phyloP scores from a whole-genome alignment of 2,329 filamentous ascomycete species.

The Colletotrichum gloeosporioides region DNA sequence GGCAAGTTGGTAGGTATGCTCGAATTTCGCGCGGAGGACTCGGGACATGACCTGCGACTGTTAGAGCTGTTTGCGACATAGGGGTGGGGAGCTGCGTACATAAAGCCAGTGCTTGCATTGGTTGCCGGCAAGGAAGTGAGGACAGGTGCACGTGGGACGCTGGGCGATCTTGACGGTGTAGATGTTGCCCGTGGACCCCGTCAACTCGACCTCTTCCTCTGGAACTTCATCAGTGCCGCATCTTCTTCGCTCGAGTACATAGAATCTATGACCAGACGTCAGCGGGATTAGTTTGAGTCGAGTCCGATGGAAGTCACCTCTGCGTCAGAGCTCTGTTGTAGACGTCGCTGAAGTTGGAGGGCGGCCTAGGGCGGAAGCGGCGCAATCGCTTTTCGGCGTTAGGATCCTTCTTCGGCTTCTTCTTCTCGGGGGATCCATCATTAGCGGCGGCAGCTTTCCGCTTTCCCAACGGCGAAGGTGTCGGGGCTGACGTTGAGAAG shows the following conservation, averaged over 20 bases:
- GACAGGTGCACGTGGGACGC: constrained; percentile 61
- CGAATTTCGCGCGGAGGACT: constrained; percentile 61
- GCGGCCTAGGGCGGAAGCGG: constrained; percentile 36
- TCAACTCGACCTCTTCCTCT: constrained; percentile 61
- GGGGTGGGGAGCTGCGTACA: constrained; percentile 34
- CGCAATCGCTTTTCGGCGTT: constrained; percentile 39
- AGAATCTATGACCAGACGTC: constrained; percentile 36
- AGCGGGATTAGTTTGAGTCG: not conserved
- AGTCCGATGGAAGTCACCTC: constrained; percentile 26
- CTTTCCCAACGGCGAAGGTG: not conserved
- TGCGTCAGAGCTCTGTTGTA: constrained; percentile 46
- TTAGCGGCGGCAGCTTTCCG: not conserved
- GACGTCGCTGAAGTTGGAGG: constrained; percentile 38
- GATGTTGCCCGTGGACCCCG: constrained; percentile 70
- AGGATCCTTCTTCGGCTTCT: not conserved
- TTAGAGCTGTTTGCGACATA: not conserved
- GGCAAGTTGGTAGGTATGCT: constrained; percentile 67
- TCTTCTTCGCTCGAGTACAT: constrained; percentile 46
- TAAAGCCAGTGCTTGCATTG: constrained; percentile 73
- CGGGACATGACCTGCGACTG: constrained; percentile 55
- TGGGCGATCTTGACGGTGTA: constrained; percentile 62
- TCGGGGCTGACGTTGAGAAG: not conserved
- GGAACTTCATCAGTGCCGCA: constrained; percentile 40
- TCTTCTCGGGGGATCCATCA: not conserved
- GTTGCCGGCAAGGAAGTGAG: constrained; percentile 55